Evolutionary conservation across 1,139 yeast genomes (phyloP), one percentile per base, ranked within the genome.

Genomic region (Candida smagusa): DNA sequence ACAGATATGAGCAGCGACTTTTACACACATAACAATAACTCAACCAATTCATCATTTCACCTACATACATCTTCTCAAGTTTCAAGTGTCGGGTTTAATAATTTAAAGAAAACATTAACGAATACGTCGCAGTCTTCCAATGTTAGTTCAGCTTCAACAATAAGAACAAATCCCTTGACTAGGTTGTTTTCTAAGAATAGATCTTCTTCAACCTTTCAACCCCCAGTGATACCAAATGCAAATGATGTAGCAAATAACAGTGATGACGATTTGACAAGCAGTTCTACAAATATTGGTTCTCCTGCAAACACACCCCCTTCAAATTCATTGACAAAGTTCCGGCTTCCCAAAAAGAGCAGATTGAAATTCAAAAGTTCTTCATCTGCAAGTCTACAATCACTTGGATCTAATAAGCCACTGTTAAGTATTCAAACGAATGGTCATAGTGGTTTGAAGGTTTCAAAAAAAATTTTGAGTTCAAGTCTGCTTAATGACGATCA

Each of bases 61-160:
- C 28, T 44, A 3, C 48, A 38, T 29, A 41, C 28, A 9, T 40
- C 44, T 31, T 54, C 66, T 12, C 68, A 59, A 35, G 56, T 67
- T 3, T 63, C 72, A 2, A 61, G 65, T 37, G 74, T 69, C 8
- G 75, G 72, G 4, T 69, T 69, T 47, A 67, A 57, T 38, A 68
- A 56, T 35, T 46, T 69, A 25, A 68, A 64, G 45, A 68, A 68
- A 42, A 49, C 54, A 24, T 50, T 52, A 27, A 67, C 74, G 6
- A 62, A 64, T 39, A 45, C 59, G 7, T 67, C 74, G 1, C 53
- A 45, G 37, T 36, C 52, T 2, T 61, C 69, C 3, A 49, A 52
- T 11, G 22, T 47, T 2, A 58, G 60, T 30, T 46, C 58, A 2
- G 22, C 30, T 2, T 52, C 62, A 12, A 54, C 59, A 1, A 45